A percentile compares a stretch with the other conserved stretches of the same genome.
Conservation (phyloP, 306 rosid species). For the Cicer yamashitae region DNA sequence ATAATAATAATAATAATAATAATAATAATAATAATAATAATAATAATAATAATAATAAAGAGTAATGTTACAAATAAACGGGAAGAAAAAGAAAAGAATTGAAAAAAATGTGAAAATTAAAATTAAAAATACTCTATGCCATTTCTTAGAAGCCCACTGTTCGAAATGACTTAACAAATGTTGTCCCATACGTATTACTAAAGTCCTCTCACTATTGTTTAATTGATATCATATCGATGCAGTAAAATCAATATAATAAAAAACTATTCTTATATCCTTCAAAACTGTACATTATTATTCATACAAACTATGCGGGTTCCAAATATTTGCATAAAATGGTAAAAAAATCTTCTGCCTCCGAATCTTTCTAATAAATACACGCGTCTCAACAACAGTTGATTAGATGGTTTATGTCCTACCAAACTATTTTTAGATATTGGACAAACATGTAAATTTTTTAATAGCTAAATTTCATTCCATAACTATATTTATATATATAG, state of each 20-base stretch:
- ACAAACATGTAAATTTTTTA: not conserved
- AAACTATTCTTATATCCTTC: not conserved
- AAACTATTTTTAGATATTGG: constrained; percentile 3
- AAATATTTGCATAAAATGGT: constrained; percentile 16
- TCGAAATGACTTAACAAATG: constrained; percentile 20
- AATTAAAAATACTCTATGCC: no score
- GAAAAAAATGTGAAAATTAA: no score
- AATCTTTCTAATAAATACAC: constrained; percentile 20
- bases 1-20: no score
- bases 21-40: no score
- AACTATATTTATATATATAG: not conserved
- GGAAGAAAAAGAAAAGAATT: no score
- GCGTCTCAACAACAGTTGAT: constrained; percentile 12
- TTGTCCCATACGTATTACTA: not conserved
- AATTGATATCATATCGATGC: not conserved
- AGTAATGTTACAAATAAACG: no score
- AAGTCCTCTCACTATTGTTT: constrained; percentile 16
- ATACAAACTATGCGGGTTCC: constrained; percentile 1
- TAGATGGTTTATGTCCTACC: constrained; percentile 34
- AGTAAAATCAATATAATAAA: constrained; percentile 1
- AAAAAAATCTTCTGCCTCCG: constrained; percentile 25
- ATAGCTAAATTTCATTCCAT: constrained; percentile 1
- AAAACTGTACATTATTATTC: not conserved
- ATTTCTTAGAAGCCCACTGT: not conserved
- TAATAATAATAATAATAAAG: no score